These are phyloP conservation scores for Podospora didyma DNA, from an alignment of 495 filamentous ascomycete genomes.

Conservation along the genomic window DNA sequence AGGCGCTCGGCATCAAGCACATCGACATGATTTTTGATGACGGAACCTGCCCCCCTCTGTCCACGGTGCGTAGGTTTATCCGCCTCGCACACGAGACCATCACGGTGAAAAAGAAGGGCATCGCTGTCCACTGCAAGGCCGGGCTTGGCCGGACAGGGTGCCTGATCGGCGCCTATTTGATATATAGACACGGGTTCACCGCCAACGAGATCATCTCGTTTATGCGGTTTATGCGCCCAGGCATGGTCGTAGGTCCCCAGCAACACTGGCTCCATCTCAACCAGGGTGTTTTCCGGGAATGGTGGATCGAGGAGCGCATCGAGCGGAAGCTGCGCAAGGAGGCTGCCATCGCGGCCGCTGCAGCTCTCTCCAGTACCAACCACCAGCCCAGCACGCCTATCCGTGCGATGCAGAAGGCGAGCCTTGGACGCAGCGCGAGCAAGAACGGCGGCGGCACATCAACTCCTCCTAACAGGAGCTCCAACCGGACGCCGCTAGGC, in stretches of 20 bases:
- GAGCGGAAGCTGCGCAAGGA: slow-evolving; percentile 52
- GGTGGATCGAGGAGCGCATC: slow-evolving; percentile 92
- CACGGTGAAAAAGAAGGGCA: slow-evolving; percentile 75
- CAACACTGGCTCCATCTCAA: slow-evolving; percentile 99
- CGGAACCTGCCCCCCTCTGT: slow-evolving; percentile 86
- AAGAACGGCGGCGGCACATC: slow-evolving; percentile 57
- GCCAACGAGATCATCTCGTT: slow-evolving; percentile 97
- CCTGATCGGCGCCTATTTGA: slow-evolving; percentile 93
- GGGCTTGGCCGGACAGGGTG: slow-evolving; percentile 93
- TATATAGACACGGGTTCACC: slow-evolving; percentile 97
- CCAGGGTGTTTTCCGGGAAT: slow-evolving; percentile 92
- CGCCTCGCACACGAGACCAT: slow-evolving; percentile 93
- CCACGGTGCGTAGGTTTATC: slow-evolving; percentile 86
- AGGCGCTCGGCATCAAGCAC: slow-evolving; percentile 88
- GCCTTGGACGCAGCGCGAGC: slow-evolving; percentile 40
- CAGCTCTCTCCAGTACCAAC: slow-evolving; percentile 13
- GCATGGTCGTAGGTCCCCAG: slow-evolving; percentile 99
- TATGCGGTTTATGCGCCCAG: slow-evolving; percentile 99
- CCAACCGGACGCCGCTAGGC: slow-evolving; percentile 75
- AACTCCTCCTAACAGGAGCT: slow-evolving; percentile 78
- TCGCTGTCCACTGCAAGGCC: slow-evolving; percentile 98
- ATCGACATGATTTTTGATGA: slow-evolving; percentile 99
- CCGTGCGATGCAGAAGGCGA: slow-evolving; percentile 62
- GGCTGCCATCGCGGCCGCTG: slow-evolving; percentile 46
- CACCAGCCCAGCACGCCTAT: slow-evolving; percentile 67